These are phyloP conservation scores for Fremontodendron californicum DNA, from an alignment of 345 rosid genomes.

Conservation along the genomic window DNA sequence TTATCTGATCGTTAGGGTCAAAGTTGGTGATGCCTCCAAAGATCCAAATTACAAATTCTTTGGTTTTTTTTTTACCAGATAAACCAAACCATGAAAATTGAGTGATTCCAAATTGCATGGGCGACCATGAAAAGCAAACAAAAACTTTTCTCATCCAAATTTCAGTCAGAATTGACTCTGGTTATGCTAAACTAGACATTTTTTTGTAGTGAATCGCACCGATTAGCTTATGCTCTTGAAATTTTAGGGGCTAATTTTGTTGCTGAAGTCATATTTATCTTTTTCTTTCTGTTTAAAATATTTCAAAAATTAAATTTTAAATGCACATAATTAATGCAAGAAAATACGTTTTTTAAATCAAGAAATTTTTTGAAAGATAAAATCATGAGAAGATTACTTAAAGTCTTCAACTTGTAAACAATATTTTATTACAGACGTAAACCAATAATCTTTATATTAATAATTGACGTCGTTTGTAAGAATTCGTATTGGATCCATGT, in stretches of 20 bases:
- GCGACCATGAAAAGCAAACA: not conserved
- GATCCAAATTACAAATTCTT: slow-evolving; percentile 8
- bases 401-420: no score
- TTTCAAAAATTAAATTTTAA: no score
- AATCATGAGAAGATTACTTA: no score
- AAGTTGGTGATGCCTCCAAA: slow-evolving; percentile 15
- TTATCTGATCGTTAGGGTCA: slow-evolving; percentile 29
- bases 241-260: not conserved
- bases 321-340: no score
- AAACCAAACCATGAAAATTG: not conserved
- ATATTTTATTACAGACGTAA: no score
- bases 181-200: not conserved
- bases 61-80: not conserved
- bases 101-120: not conserved
- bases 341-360: no score
- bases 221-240: not conserved
- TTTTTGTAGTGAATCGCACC: not conserved
- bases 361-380: no score
- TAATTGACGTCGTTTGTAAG: no score
- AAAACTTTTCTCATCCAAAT: not conserved
- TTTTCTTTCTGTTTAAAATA: no score
- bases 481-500: no score
- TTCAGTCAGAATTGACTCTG: not conserved
- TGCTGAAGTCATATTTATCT: not conserved
- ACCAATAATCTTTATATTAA: no score